Conservation (phyloP, 108 stramenopile genomes). For the Thalassiosira profunda region DNA sequence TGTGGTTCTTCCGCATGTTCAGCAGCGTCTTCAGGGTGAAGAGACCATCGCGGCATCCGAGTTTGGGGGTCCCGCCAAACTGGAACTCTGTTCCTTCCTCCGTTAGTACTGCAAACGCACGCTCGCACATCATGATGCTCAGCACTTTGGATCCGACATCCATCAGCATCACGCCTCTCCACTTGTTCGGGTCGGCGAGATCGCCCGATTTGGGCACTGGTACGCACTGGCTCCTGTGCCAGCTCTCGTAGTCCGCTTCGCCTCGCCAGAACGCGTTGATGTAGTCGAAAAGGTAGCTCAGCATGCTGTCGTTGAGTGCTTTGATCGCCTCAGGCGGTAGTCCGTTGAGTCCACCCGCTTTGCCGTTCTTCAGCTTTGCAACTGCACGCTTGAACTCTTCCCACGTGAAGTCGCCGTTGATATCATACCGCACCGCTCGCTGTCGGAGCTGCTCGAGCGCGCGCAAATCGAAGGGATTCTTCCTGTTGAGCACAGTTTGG, state of each 20-base stretch:
- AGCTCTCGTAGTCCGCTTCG: constrained; percentile 1
- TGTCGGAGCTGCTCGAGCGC: too few species aligned
- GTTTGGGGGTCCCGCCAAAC: not conserved
- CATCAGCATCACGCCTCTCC: constrained; percentile 17
- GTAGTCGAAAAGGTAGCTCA: not conserved
- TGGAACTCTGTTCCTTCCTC: constrained; percentile 18
- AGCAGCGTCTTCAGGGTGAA: constrained; percentile 22
- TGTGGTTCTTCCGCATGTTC: constrained; percentile 12
- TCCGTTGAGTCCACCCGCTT: constrained; percentile 11
- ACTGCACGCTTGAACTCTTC: constrained; percentile 14
- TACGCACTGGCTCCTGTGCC: constrained; percentile 4
- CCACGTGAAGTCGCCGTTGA: too few species aligned
- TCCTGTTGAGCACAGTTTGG: too few species aligned
- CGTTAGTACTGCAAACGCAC: constrained; percentile 10
- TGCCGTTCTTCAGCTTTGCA: constrained; percentile 12
- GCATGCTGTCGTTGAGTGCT: constrained; percentile 8
- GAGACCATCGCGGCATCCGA: constrained; percentile 22
- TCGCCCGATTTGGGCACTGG: constrained; percentile 14
- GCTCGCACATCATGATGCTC: not conserved
- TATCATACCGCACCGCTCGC: too few species aligned
- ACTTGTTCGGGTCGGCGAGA: constrained; percentile 7
- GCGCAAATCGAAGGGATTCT: too few species aligned
- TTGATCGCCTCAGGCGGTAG: constrained; percentile 14
- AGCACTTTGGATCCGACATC: constrained; percentile 14
- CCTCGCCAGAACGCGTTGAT: constrained; percentile 15